A percentile compares a stretch with the other conserved stretches of the same genome.
phyloP scores from a whole-genome alignment of 306 rosid genomes.

The Malus asiatica region DNA sequence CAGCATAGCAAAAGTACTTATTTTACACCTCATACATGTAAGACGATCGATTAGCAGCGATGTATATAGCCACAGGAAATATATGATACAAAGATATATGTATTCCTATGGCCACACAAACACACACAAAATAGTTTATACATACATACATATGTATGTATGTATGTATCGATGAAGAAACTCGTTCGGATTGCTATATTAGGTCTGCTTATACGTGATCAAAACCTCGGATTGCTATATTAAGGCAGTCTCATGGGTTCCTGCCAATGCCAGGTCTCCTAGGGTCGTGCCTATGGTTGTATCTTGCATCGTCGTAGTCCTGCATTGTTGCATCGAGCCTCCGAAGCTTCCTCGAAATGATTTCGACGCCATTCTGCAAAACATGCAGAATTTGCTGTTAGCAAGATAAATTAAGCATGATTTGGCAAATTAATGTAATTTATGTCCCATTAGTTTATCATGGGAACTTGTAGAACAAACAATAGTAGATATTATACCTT shows the following conservation, averaged over 20 bases:
- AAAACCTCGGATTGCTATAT: constrained; percentile 13
- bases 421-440: background rate
- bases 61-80: constrained; percentile 1
- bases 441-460: background rate
- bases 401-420: background rate
- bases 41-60: background rate
- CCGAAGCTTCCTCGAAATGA: constrained; percentile 42
- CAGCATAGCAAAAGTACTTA: background rate
- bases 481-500: constrained; percentile 30
- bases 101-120: constrained; percentile 7
- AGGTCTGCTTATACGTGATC: constrained; percentile 36
- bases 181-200: constrained; percentile 12
- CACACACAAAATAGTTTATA: background rate
- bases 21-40: constrained; percentile 15
- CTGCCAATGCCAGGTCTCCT: constrained; percentile 45
- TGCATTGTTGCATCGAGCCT: constrained; percentile 25
- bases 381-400: constrained; percentile 4
- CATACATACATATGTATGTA: background rate
- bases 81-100: constrained; percentile 1
- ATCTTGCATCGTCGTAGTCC: constrained; percentile 65
- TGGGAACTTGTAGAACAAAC: background rate
- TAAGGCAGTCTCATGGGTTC: constrained; percentile 36
- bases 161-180: constrained; percentile 16
- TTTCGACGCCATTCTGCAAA: constrained; percentile 31
- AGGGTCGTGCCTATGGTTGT: constrained; percentile 51